Conservation (phyloP, 345 rosid species). For the Kernera saxatilis region DNA sequence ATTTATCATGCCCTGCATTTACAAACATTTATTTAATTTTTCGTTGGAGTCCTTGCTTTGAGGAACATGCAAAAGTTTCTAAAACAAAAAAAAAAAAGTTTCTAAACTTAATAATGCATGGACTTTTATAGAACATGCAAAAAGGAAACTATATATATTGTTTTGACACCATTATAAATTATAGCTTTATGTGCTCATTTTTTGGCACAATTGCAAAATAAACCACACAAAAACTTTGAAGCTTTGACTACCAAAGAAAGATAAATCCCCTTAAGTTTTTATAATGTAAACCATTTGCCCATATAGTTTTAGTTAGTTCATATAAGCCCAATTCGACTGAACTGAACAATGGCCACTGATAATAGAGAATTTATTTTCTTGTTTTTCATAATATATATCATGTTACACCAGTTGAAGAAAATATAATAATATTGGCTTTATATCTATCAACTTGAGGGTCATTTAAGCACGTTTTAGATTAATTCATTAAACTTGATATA, state of each 20-base stretch:
- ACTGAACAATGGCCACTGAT: not conserved
- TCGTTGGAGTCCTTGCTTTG: constrained; percentile 5
- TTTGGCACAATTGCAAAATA: not conserved
- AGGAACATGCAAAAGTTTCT: constrained; percentile 16
- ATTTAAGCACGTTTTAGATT: not conserved
- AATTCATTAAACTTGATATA: not conserved
- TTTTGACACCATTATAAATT: not conserved
- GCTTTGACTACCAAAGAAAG: not conserved
- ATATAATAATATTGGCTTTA: not conserved
- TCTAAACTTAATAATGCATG: constrained; percentile 11
- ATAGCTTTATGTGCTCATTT: constrained; percentile 17
- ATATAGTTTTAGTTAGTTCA: not conserved
- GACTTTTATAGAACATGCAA: constrained; percentile 16
- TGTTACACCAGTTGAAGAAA: not conserved
- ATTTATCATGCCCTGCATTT: not conserved
- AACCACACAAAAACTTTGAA: not conserved
- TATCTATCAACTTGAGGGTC: not conserved
- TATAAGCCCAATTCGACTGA: not conserved
- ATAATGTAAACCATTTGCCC: not conserved
- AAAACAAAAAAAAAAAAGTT: not conserved
- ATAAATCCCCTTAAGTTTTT: not conserved
- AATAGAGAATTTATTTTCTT: not conserved
- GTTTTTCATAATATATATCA: not conserved
- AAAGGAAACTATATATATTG: constrained; percentile 2
- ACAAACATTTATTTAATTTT: not conserved